Conservation (phyloP, 257 asterid species). For the Lycium barbarum region DNA sequence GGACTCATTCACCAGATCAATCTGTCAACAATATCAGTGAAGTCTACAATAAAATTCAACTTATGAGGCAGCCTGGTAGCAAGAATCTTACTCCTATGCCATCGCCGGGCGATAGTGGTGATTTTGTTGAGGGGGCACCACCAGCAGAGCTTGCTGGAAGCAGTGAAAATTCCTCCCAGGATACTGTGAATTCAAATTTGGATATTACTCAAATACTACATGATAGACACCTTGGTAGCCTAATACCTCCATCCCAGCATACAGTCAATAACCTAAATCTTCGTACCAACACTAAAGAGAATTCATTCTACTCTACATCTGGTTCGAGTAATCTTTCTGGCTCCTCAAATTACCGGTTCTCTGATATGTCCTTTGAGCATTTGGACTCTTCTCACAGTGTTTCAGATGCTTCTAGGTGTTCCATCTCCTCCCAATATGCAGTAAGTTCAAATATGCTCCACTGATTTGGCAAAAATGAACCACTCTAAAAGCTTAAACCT, state of each 20-base stretch:
- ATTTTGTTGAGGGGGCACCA: constrained; percentile 34
- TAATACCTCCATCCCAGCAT: constrained; percentile 40
- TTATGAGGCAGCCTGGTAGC: constrained; percentile 33
- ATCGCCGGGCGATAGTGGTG: constrained; percentile 31
- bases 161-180: constrained; percentile 39
- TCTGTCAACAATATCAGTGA: constrained; percentile 17
- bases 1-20: constrained; percentile 13
- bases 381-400: constrained; percentile 24
- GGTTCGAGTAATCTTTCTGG: constrained; percentile 45
- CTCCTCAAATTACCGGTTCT: constrained; percentile 37
- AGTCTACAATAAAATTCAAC: not conserved
- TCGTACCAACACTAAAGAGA: constrained; percentile 38
- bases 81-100: constrained; percentile 38
- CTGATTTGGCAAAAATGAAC: not conserved
- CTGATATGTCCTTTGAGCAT: constrained; percentile 45
- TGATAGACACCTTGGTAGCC: constrained; percentile 38
- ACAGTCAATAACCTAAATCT: constrained; percentile 38
- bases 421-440: constrained; percentile 33
- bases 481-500: not conserved
- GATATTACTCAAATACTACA: constrained; percentile 28
- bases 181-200: constrained; percentile 37
- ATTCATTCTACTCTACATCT: constrained; percentile 34
- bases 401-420: constrained; percentile 44
- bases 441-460: constrained; percentile 41
- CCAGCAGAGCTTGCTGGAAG: constrained; percentile 35